Evolutionary conservation across 371 early-diverging fungal species (phyloP).

Genomic region (Fennellomyces sp.): DNA sequence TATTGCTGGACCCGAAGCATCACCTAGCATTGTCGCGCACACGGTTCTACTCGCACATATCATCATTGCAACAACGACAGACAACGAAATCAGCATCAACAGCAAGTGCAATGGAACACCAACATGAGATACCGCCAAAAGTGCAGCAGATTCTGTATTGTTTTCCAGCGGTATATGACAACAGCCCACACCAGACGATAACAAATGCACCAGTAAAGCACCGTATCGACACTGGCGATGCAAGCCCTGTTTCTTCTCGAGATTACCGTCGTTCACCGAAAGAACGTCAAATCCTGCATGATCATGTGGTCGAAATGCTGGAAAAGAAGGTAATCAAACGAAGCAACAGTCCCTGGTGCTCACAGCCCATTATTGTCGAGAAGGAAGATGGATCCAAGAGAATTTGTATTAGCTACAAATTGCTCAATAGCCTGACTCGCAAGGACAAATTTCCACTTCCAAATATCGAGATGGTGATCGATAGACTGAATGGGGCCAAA

Average conservation of each 20-base stretch:
- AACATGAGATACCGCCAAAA: not conserved
- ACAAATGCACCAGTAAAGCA: constrained; percentile 10
- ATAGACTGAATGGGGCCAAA: constrained; percentile 8
- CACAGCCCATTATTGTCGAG: constrained; percentile 46
- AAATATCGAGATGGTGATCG: constrained; percentile 35
- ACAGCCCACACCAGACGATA: constrained; percentile 1
- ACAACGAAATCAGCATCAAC: not conserved
- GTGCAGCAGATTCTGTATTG: not conserved
- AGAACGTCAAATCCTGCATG: constrained; percentile 14
- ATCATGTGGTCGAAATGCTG: constrained; percentile 15
- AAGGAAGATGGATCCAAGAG: constrained; percentile 44
- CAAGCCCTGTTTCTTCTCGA: constrained; percentile 1
- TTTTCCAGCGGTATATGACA: not conserved
- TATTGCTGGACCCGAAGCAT: not conserved
- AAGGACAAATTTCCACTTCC: constrained; percentile 43
- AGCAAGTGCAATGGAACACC: not conserved
- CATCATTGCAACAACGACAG: not conserved
- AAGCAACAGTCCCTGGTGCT: constrained; percentile 44
- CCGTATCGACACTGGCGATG: constrained; percentile 13
- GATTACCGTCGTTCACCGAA: constrained; percentile 4
- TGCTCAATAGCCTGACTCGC: constrained; percentile 40
- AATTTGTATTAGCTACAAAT: constrained; percentile 28
- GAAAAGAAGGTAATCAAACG: constrained; percentile 12
- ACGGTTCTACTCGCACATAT: no score
- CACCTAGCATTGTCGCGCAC: not conserved